Conservation (phyloP, 495 filamentous ascomycete genomes). For the Penicillium roqueforti region DNA sequence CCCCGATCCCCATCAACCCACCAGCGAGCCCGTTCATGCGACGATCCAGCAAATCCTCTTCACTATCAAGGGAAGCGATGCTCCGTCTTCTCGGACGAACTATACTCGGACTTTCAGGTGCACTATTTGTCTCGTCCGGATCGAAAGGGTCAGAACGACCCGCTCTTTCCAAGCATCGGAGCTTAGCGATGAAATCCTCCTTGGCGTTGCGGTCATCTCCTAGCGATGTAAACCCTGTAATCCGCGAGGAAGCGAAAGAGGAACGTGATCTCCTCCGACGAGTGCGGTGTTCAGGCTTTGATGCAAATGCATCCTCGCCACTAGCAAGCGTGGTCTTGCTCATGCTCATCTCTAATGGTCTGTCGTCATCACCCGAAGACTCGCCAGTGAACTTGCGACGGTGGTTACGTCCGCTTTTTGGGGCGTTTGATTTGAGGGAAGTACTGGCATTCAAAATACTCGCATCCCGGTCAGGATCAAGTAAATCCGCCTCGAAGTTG, state of each 20-base stretch:
- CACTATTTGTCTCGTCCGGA: conserved; percentile 25
- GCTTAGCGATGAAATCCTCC: conserved; percentile 26
- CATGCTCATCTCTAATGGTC: conserved; percentile 74
- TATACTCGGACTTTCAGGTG: conserved; percentile 18
- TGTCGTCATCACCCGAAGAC: conserved; percentile 75
- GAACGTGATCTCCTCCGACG: conserved; percentile 20
- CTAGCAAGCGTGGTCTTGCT: conserved; percentile 24
- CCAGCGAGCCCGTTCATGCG: conserved; percentile 82
- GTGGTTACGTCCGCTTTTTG: conserved; percentile 27
- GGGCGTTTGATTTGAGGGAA: neutral
- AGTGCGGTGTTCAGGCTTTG: conserved; percentile 3
- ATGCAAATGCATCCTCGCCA: neutral
- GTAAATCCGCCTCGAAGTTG: conserved; percentile 23
- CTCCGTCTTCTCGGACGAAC: conserved; percentile 46
- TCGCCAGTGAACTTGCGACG: conserved; percentile 48
- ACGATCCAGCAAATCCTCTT: conserved; percentile 76
- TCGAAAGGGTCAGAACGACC: conserved; percentile 10
- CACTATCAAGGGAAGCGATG: conserved; percentile 70
- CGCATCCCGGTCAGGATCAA: conserved; percentile 10
- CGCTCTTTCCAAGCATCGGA: conserved; percentile 19
- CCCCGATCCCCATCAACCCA: conserved; percentile 65
- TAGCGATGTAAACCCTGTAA: conserved; percentile 11
- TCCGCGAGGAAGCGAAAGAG: conserved; percentile 14
- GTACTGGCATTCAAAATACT: neutral
- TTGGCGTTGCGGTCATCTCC: conserved; percentile 5